Evolutionary conservation across 495 filamentous ascomycete genomes (phyloP).

Genomic region (Penicillium desertorum): DNA sequence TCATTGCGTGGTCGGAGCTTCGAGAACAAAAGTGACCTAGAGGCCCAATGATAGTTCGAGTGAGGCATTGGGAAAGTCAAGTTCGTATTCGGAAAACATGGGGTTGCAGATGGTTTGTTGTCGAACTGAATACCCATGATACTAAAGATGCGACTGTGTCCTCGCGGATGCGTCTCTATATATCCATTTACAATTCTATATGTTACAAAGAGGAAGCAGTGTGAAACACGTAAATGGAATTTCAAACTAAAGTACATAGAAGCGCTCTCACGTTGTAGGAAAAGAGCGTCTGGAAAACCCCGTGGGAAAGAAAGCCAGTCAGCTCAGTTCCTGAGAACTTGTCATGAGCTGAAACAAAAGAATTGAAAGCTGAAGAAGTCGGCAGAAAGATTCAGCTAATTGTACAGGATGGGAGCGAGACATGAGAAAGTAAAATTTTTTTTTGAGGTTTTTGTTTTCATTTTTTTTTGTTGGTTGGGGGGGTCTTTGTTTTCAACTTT

Average conservation of each 20-base stretch:
- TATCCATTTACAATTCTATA: neutral
- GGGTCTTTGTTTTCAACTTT: too few relatives aligned
- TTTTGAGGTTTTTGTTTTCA: neutral
- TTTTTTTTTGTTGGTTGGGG: neutral
- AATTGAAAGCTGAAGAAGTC: neutral
- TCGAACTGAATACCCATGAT: neutral
- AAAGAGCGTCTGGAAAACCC: neutral
- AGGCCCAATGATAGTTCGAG: neutral
- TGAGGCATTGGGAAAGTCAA: neutral
- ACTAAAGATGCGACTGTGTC: neutral
- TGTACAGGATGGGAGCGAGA: neutral
- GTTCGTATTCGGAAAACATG: neutral
- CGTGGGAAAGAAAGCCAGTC: neutral
- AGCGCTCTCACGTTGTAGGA: neutral
- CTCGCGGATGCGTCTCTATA: neutral
- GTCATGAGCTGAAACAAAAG: neutral
- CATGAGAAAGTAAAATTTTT: neutral
- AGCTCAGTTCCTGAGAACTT: neutral
- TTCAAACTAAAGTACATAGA: neutral
- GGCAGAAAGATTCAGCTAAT: neutral
- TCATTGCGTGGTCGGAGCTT: neutral
- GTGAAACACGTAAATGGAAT: neutral
- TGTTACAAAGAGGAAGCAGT: neutral
- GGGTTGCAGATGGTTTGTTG: neutral
- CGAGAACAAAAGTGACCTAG: neutral